Percentiles rank a stretch among this genome's conserved stretches.
phyloP scores from a whole-genome alignment of 2,329 filamentous ascomycete genomes.

The Xylaria sp. region DNA sequence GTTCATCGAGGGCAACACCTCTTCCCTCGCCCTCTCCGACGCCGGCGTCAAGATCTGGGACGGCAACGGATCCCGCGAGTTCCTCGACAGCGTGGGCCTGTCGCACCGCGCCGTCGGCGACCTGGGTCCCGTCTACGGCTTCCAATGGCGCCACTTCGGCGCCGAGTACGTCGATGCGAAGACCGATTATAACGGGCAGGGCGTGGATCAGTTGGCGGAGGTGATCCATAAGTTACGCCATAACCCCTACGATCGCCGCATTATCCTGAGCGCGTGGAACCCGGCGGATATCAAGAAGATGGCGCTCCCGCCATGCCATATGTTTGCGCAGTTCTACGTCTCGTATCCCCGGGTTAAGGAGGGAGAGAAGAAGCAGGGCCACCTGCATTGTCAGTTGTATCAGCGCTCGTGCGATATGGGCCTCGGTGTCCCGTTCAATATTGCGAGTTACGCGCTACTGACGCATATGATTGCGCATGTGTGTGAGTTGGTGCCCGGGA shows the following conservation, averaged over 20 bases:
- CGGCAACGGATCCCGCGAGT: slow-evolving; percentile 87
- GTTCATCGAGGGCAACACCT: slow-evolving; percentile 85
- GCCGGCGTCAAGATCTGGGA: slow-evolving; percentile 97
- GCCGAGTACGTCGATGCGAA: slow-evolving; percentile 76
- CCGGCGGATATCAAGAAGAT: slow-evolving; percentile 69
- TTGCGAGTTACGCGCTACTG: slow-evolving; percentile 86
- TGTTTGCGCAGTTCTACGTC: slow-evolving; percentile 81
- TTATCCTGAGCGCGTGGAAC: slow-evolving; percentile 94
- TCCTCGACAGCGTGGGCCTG: slow-evolving; percentile 80
- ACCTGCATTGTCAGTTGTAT: slow-evolving; percentile 83
- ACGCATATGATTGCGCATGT: slow-evolving; percentile 94
- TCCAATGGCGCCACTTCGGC: slow-evolving; percentile 98
- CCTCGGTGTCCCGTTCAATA: slow-evolving; percentile 95
- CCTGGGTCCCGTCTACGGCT: slow-evolving; percentile 92
- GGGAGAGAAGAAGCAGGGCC: slow-evolving; percentile 49
- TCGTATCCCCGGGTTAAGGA: slow-evolving; percentile 46
- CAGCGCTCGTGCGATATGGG: slow-evolving; percentile 97
- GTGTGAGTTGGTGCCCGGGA: slow-evolving; percentile 77
- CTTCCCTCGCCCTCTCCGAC: slow-evolving; percentile 67
- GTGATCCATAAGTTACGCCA: slow-evolving; percentile 80
- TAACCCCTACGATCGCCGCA: slow-evolving; percentile 81
- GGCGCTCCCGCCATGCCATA: slow-evolving; percentile 75
- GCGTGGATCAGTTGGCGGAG: slow-evolving; percentile 87
- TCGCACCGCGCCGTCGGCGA: slow-evolving; percentile 79
- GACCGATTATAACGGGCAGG: slow-evolving; percentile 79